Evolutionary conservation across 106 monocot genomes (phyloP).

Genomic region (Acanthochlamys bracteata): DNA sequence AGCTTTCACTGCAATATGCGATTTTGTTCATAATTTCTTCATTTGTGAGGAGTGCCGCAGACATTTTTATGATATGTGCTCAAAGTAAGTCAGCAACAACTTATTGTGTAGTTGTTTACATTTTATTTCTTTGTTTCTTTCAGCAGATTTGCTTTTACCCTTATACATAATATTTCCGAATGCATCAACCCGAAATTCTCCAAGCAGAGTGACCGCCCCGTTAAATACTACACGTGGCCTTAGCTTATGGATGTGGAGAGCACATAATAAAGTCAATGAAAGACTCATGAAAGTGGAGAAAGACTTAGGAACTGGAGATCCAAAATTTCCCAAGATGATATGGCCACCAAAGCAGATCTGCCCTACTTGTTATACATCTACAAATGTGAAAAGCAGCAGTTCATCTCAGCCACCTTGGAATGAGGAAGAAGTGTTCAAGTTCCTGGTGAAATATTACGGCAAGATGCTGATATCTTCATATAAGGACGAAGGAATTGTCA

Average conservation of each 20-base stretch:
- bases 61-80: constrained; percentile 90
- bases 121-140: background rate
- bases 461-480: constrained; percentile 42
- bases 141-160: background rate
- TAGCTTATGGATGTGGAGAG: constrained; percentile 75
- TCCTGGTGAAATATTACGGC: constrained; percentile 68
- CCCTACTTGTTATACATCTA: constrained; percentile 45
- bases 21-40: constrained; percentile 95
- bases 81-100: constrained; percentile 35
- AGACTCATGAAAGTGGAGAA: constrained; percentile 82
- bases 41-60: constrained; percentile 82
- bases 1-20: constrained; percentile 67
- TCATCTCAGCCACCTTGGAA: constrained; percentile 40
- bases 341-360: constrained; percentile 88
- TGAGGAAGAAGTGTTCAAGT: constrained; percentile 69
- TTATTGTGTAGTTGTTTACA: background rate
- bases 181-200: background rate
- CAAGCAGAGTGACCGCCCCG: constrained; percentile 46
- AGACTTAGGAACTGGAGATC: constrained; percentile 40
- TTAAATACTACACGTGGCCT: constrained; percentile 61
- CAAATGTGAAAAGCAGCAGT: constrained; percentile 16
- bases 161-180: background rate
- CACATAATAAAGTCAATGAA: constrained; percentile 89
- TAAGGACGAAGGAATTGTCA: constrained; percentile 18
- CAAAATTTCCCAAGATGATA: constrained; percentile 67